Base-by-base conservation (phyloP, 2,329 filamentous ascomycete genomes). In the Cucurbitaria berberidis region DNA sequence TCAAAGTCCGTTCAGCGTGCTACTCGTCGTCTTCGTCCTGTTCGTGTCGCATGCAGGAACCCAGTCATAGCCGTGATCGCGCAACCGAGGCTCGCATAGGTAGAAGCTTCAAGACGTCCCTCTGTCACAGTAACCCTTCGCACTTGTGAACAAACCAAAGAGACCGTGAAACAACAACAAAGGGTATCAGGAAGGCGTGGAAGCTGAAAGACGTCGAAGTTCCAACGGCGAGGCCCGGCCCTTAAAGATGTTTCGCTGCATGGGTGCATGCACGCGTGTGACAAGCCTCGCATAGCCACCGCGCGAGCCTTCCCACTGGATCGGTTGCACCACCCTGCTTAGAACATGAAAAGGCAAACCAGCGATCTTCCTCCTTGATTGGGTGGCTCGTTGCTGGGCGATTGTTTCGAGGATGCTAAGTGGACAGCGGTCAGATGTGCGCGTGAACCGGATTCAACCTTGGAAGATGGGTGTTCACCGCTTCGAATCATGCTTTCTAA, bases 1-100 rank as follows among this genome's bases (percentile, higher is more conserved):
- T 45, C 38, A 44, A 46, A 36, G 34, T 49, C 39, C 49, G 45
- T 45, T 61, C 58, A 63, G 42, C 48, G 53, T 43, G 59, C 46
- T 49, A 59, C 45, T 48, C 57, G 53, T 55, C 58, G 55, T 54
- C 58, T 53, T 51, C 51, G 48, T 54, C 57, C 53, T 52, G 52
- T 49, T 43, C 49, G 42, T 43, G 51, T 53, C 44, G 53, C 52
- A 57, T 51, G 55, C 55, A 53, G 48, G 46, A 53, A 38, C 53
- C 47, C 51, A 55, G 49, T 55, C 60, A 63, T 63, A 53, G 52
- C 58, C 58, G 53, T 56, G 50, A 47, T 45, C 51, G 50, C 48
- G 47, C 47, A 48, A 43, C 19, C n/a, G 52, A 42, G 47, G 41
- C 45, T 40, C 29, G 48, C 60, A 60, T 60, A 39, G 29, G 13